phyloP scores from a whole-genome alignment of 1,139 yeast species.

The Arxiozyma bovina region DNA sequence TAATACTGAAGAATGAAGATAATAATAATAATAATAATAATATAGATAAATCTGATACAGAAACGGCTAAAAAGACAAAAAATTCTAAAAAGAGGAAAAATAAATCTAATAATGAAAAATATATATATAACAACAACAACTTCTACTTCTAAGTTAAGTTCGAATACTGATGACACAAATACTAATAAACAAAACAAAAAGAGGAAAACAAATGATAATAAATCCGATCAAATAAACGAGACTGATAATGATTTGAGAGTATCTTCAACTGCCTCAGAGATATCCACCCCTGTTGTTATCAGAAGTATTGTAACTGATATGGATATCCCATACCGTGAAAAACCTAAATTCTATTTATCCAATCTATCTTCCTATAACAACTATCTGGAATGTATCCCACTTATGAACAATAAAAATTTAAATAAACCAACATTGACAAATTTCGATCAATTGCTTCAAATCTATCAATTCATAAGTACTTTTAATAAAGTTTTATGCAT shows the following conservation, averaged over 20 bases:
- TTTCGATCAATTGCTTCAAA: slow-evolving; percentile 23
- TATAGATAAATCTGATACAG: background rate
- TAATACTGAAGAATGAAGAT: background rate
- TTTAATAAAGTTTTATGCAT: slow-evolving; percentile 14
- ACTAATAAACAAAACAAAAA: slow-evolving; percentile 1
- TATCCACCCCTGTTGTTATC: slow-evolving; percentile 17
- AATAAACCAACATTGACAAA: slow-evolving; percentile 10
- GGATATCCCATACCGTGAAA: slow-evolving; percentile 26
- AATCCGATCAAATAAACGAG: background rate
- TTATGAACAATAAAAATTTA: background rate
- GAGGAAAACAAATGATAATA: slow-evolving; percentile 3
- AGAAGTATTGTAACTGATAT: slow-evolving; percentile 33
- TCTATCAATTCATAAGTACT: slow-evolving; percentile 16
- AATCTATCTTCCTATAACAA: slow-evolving; percentile 19
- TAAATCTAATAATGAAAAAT: background rate
- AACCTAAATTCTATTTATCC: slow-evolving; percentile 16
- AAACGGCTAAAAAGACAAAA: background rate
- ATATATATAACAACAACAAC: background rate
- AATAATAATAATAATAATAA: too few relatives aligned
- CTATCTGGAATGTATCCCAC: slow-evolving; percentile 17
- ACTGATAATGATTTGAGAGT: slow-evolving; percentile 2
- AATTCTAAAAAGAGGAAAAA: slow-evolving; percentile 1
- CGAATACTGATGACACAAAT: background rate
- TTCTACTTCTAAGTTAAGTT: background rate
- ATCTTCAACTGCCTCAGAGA: slow-evolving; percentile 5